Percentiles rank a stretch among this genome's conserved stretches.
Conservation (phyloP, 192 early-diverging fungal species). For the Podila epigama region DNA sequence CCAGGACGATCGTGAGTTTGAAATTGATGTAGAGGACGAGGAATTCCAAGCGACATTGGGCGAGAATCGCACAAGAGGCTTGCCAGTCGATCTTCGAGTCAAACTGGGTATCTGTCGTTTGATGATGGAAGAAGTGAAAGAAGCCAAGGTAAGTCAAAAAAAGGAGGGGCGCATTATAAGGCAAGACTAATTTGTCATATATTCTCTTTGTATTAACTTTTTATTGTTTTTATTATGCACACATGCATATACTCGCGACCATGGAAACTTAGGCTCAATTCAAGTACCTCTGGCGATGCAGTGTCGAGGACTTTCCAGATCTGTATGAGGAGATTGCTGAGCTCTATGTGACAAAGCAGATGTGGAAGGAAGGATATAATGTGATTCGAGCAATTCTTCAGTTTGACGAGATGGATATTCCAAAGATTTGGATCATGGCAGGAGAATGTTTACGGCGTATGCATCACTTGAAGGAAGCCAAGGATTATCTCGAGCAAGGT, state of each 20-base stretch:
- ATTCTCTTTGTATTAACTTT: no score
- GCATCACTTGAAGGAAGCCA: slow-evolving; percentile 34
- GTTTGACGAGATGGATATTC: slow-evolving; percentile 50
- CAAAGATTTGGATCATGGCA: slow-evolving; percentile 42
- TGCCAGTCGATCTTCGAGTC: slow-evolving; percentile 88
- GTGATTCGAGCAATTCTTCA: slow-evolving; percentile 62
- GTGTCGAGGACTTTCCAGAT: slow-evolving; percentile 66
- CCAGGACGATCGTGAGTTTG: slow-evolving; percentile 68
- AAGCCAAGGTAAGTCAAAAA: slow-evolving; percentile 62
- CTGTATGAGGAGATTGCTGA: slow-evolving; percentile 79
- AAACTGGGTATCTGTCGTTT: slow-evolving; percentile 86
- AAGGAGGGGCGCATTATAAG: not conserved
- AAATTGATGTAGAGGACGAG: slow-evolving; percentile 50
- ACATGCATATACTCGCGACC: no score
- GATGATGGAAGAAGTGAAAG: slow-evolving; percentile 69
- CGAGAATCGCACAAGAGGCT: slow-evolving; percentile 37
- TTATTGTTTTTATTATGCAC: no score
- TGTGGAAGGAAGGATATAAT: slow-evolving; percentile 69
- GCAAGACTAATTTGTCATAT: no score
- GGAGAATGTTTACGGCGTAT: slow-evolving; percentile 48
- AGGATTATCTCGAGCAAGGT: slow-evolving; percentile 43
- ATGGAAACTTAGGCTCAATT: slow-evolving; percentile 71
- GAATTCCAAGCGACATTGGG: slow-evolving; percentile 27
- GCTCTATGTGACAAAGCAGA: slow-evolving; percentile 69
- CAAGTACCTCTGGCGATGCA: slow-evolving; percentile 59